Base-by-base conservation (phyloP, 164 flowering plant species). In the Tetracentron sinense region DNA sequence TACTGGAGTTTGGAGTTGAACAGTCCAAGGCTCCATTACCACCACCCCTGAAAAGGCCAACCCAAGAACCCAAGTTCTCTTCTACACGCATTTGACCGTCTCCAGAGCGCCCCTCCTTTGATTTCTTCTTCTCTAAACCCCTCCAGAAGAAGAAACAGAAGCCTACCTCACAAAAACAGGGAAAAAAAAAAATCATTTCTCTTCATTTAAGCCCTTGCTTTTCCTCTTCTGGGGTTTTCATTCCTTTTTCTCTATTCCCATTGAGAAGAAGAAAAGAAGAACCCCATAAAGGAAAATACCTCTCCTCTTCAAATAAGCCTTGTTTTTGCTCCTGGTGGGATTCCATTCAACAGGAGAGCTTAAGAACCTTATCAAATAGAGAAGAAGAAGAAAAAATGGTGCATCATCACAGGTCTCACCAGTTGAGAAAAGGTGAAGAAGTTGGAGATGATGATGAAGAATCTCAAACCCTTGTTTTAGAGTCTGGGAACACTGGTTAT, bases 381-480 rank as follows among this genome's bases (percentile, higher is more conserved):
- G 23, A 56, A 8, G 8, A 33, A 33, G 50, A 25, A 6, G 42
- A 21, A 56, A 38, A 58, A 52, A 82, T 81, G 92, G 85, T 79
- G 71, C 81, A 79, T 19, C 65, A 79, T 44, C 86, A 83, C 38
- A 69, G 88, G 23, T 61, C 50, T 42, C 69, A 76, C 42, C 85
- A 75, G 60, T 23, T 54, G 57, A 69, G 68, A 48, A 83, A 75
- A 35, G 63, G 65, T 28, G 58, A 44, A 28, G 62, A 29, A 21
- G 66, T 16, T 55, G 50, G 53, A n/a, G 55, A 54, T 33, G 66
- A 63, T 26, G 81, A 72, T 56, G 75, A 72, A 44, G 78, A 70
- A 29, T 59, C 74, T 14, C 76, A 71, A 27, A 54, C 65, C 52
- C 58, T 79, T 55, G 51, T 60, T 17, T 15, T 77, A 17, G 77